Conservation (phyloP, 441 rosid species). For the Gossypium gossypioides region DNA sequence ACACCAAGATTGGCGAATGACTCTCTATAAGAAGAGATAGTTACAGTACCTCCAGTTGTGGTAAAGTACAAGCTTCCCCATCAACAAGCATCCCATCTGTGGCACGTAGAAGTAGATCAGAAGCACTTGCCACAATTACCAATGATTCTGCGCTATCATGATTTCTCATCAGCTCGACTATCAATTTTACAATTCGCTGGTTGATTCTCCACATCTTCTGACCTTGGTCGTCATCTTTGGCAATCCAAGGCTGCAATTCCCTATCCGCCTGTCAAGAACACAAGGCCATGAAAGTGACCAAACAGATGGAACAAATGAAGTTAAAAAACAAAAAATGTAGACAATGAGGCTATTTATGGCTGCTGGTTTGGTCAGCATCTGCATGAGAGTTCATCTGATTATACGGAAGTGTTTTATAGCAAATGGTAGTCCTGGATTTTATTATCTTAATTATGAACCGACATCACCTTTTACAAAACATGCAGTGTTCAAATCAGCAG, state of each 20-base stretch:
- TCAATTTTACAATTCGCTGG: conserved; percentile 81
- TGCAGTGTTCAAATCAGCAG: conserved; percentile 11
- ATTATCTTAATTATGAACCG: background rate
- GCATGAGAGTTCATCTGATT: conserved; percentile 4
- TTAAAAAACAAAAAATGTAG: background rate
- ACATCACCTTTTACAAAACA: conserved; percentile 3
- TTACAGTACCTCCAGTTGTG: conserved; percentile 79
- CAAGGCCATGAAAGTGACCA: conserved; percentile 24
- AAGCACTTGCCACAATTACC: conserved; percentile 85
- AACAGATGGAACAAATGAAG: conserved; percentile 12
- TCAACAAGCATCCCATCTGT: conserved; percentile 98
- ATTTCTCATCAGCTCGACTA: conserved; percentile 89
- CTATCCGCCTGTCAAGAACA: conserved; percentile 72
- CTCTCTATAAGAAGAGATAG: background rate
- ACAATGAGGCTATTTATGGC: conserved; percentile 2
- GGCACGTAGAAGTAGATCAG: conserved; percentile 90
- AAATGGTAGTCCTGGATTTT: background rate
- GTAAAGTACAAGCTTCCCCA: conserved; percentile 98
- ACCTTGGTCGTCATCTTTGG: conserved; percentile 88
- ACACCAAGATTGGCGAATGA: background rate
- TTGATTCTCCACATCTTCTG: conserved; percentile 93
- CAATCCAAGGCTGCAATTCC: conserved; percentile 98
- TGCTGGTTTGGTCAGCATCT: conserved; percentile 1
- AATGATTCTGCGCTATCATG: conserved; percentile 82
- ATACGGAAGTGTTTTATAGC: background rate